These are phyloP conservation scores for Fusarium nelsonii DNA, from an alignment of 2,329 filamentous ascomycete genomes.

Conservation along the genomic window DNA sequence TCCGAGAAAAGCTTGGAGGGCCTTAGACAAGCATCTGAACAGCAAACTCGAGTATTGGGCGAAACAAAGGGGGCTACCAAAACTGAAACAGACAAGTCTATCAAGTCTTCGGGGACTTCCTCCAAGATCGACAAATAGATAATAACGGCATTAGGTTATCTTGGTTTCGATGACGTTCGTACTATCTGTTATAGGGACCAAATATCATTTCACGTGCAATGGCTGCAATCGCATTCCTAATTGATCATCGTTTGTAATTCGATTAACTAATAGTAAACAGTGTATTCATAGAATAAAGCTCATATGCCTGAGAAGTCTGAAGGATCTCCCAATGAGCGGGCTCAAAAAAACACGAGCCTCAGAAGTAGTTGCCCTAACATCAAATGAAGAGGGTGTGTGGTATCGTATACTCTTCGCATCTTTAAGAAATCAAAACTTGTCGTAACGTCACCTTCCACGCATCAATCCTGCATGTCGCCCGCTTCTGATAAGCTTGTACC, in stretches of 20 bases:
- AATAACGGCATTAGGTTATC: not conserved
- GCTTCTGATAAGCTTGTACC: not conserved
- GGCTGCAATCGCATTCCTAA: not conserved
- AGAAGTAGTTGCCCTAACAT: slow-evolving; percentile 28
- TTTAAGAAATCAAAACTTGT: slow-evolving; percentile 33
- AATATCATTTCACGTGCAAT: not conserved
- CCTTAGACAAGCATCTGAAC: not conserved
- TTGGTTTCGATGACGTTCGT: not conserved
- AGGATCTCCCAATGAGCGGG: slow-evolving; percentile 18
- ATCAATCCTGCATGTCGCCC: slow-evolving; percentile 29
- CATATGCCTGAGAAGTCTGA: slow-evolving; percentile 14
- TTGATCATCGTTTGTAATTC: not conserved
- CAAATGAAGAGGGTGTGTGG: slow-evolving; percentile 18
- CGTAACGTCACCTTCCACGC: slow-evolving; percentile 21
- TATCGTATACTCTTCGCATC: slow-evolving; percentile 40
- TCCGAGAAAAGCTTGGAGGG: not conserved
- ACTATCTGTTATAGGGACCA: not conserved
- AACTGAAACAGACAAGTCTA: not conserved
- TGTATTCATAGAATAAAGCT: slow-evolving; percentile 35
- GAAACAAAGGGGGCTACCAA: slow-evolving; percentile 6
- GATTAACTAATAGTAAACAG: slow-evolving; percentile 20
- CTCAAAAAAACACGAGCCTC: slow-evolving; percentile 15
- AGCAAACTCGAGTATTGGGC: not conserved
- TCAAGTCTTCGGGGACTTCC: not conserved
- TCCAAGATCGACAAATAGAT: not conserved